These are phyloP conservation scores for Ashbya aceris DNA, from an alignment of 1,139 yeast genomes.

Conservation along the genomic window DNA sequence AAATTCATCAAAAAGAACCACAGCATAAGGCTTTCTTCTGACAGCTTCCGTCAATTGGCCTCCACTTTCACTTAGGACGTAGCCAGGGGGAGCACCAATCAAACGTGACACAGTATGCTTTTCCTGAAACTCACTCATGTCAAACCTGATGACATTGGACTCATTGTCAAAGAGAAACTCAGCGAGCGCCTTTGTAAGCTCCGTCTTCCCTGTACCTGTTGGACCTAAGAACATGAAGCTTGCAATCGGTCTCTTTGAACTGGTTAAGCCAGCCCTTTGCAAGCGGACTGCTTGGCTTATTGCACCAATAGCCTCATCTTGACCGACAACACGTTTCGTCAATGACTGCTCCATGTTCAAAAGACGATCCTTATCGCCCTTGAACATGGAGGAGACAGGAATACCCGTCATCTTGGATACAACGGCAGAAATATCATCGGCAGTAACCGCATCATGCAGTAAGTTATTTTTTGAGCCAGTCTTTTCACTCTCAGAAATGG, in stretches of 20 bases:
- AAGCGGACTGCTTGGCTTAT: constrained; percentile 90
- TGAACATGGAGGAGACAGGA: constrained; percentile 83
- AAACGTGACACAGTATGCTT: constrained; percentile 81
- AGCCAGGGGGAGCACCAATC: constrained; percentile 97
- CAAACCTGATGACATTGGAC: constrained; percentile 77
- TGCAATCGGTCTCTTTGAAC: constrained; percentile 90
- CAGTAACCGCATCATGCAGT: constrained; percentile 84
- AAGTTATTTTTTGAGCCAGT: constrained; percentile 34
- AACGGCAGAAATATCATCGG: constrained; percentile 89
- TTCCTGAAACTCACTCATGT: constrained; percentile 97
- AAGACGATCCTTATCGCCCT: constrained; percentile 88
- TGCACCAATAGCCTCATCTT: constrained; percentile 85
- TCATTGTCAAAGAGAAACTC: constrained; percentile 87
- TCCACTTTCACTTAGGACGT: constrained; percentile 85
- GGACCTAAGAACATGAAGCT: constrained; percentile 95
- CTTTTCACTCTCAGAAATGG: constrained; percentile 44
- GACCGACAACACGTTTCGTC: constrained; percentile 79
- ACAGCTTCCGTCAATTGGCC: constrained; percentile 97
- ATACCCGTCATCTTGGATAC: constrained; percentile 93
- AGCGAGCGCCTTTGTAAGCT: constrained; percentile 83
- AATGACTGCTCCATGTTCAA: constrained; percentile 78
- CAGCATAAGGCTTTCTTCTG: constrained; percentile 88
- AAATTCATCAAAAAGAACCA: constrained; percentile 87
- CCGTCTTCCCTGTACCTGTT: constrained; percentile 97
- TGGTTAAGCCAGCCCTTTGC: constrained; percentile 92